Conservation (phyloP, 306 rosid species). For the Urtica urens region DNA sequence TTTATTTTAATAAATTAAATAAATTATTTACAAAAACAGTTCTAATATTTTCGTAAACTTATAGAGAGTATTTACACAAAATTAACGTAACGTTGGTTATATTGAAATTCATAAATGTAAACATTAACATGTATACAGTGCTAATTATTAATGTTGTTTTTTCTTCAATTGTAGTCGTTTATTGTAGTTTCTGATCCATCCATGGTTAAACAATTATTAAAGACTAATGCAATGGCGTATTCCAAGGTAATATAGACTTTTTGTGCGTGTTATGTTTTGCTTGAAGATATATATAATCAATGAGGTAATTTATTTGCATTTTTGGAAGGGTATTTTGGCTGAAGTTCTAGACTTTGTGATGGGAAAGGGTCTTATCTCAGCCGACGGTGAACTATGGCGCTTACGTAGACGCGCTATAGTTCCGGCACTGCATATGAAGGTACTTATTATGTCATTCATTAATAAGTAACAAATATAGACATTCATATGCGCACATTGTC, state of each 20-base stretch:
- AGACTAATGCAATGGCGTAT: constrained; percentile 77
- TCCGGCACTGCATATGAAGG: constrained; percentile 85
- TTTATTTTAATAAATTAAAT: too few relatives aligned
- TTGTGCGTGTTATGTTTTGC: constrained; percentile 8
- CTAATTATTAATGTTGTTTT: constrained; percentile 9
- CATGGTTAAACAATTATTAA: constrained; percentile 74
- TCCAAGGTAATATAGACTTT: constrained; percentile 56
- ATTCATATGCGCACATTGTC: too few relatives aligned
- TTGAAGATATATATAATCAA: neutral
- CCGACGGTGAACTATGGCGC: constrained; percentile 96
- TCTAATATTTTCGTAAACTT: too few relatives aligned
- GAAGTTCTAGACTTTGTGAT: constrained; percentile 90
- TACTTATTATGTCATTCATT: too few relatives aligned
- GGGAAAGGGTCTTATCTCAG: too few relatives aligned
- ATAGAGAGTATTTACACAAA: too few relatives aligned
- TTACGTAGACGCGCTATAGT: constrained; percentile 74
- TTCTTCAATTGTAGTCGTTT: constrained; percentile 89
- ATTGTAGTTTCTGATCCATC: constrained; percentile 88
- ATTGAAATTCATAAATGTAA: too few relatives aligned
- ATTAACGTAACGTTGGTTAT: too few relatives aligned
- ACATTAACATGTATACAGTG: too few relatives aligned
- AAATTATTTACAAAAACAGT: too few relatives aligned
- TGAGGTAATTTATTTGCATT: constrained; percentile 21
- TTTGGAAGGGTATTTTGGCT: constrained; percentile 83
- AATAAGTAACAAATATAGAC: too few relatives aligned